A percentile compares a stretch with the other conserved stretches of the same genome.
These are phyloP conservation scores for Paramecium tetraurelia DNA, from an alignment of 73 alveolate genomes.

Conservation along the genomic window DNA sequence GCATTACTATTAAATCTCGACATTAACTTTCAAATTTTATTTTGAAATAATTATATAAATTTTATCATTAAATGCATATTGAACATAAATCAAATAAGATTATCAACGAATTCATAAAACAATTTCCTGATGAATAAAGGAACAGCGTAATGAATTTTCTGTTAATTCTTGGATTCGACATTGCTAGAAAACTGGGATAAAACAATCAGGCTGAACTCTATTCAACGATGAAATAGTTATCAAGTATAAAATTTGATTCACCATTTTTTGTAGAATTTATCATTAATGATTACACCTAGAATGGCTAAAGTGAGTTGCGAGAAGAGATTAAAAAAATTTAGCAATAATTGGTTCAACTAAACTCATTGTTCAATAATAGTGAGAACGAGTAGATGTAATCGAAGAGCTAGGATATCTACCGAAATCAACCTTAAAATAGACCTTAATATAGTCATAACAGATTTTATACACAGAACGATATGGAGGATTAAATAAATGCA, in stretches of 20 bases:
- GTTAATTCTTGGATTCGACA: neutral
- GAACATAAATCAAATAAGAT: neutral
- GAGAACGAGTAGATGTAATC: neutral
- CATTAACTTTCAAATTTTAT: neutral
- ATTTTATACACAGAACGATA: conserved; percentile 19
- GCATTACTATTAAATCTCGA: neutral
- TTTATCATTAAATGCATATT: neutral
- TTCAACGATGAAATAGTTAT: neutral
- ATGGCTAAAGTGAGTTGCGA: neutral
- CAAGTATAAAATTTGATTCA: neutral
- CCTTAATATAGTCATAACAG: neutral
- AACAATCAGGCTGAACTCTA: neutral
- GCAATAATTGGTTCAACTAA: neutral
- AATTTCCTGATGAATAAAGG: neutral
- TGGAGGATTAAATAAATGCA: neutral
- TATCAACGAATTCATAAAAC: neutral
- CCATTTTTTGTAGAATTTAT: neutral
- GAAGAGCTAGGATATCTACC: neutral
- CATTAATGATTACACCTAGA: neutral
- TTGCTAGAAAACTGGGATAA: conserved; percentile 1
- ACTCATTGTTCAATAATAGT: neutral
- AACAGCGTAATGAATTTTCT: neutral
- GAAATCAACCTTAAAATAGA: neutral
- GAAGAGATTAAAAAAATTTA: neutral
- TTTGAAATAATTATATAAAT: neutral